Evolutionary conservation across 164 flowering plant genomes (phyloP).

Genomic region (Aristolochia fimbriata): DNA sequence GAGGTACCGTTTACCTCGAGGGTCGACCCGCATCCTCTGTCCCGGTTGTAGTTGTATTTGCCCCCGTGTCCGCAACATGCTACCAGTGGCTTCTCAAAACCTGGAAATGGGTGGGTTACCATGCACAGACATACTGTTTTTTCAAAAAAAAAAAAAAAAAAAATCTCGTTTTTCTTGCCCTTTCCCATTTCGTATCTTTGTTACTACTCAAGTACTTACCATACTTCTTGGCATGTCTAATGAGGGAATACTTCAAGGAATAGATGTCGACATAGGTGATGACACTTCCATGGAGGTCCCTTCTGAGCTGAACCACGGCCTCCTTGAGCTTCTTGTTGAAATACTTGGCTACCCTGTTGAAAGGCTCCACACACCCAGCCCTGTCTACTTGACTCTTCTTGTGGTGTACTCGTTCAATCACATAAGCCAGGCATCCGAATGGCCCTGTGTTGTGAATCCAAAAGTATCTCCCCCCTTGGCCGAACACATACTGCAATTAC

Average conservation of each 20-base stretch:
- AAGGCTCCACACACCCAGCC: constrained; percentile 37
- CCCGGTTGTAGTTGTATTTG: constrained; percentile 54
- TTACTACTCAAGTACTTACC: too few species aligned
- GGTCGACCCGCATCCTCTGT: constrained; percentile 49
- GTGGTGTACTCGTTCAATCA: constrained; percentile 19
- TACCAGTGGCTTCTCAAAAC: constrained; percentile 41
- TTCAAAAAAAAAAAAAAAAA: too few species aligned
- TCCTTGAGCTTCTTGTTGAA: constrained; percentile 35
- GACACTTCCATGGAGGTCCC: constrained; percentile 28
- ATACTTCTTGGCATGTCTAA: constrained; percentile 27
- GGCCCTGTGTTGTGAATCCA: constrained; percentile 67
- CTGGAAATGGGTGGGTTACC: constrained; percentile 15
- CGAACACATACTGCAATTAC: constrained; percentile 21
- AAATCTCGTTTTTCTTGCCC: too few species aligned
- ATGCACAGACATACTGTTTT: too few species aligned
- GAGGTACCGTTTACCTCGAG: constrained; percentile 31
- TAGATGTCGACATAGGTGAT: constrained; percentile 49
- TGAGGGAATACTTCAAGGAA: constrained; percentile 37
- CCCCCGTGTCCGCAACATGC: constrained; percentile 88
- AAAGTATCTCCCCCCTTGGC: constrained; percentile 38
- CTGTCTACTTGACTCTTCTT: constrained; percentile 25
- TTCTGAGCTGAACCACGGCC: constrained; percentile 25
- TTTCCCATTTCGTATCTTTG: too few species aligned
- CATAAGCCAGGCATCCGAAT: constrained; percentile 40
- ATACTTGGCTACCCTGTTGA: constrained; percentile 33